A percentile compares a stretch with the other conserved stretches of the same genome.
Evolutionary conservation across 208 protist genomes (phyloP).

Genomic region (Acanthamoeba triangularis): DNA sequence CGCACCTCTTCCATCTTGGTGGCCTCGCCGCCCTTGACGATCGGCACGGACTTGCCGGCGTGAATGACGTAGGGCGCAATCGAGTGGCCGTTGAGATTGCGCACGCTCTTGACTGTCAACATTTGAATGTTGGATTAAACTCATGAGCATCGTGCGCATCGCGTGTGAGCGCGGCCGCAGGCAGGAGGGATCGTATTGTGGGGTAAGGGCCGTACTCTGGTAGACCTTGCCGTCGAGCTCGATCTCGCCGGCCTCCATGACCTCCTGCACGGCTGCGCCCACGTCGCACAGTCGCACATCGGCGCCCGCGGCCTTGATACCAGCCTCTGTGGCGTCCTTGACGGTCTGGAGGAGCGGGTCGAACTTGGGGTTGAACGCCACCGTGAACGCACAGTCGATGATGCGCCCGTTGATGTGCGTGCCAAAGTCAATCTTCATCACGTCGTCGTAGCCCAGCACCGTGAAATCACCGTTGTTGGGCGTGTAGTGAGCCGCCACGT

Average conservation of each 20-base stretch:
- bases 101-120: conserved; percentile 95
- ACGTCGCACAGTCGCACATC: conserved; percentile 97
- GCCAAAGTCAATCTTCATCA: conserved; percentile 99
- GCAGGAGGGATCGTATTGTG: background rate
- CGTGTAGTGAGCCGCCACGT: conserved; percentile 98
- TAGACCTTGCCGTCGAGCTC: conserved; percentile 96
- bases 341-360: conserved; percentile 97
- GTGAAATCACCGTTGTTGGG: conserved; percentile 98
- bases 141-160: background rate
- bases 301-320: conserved; percentile 97
- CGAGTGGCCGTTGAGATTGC: conserved; percentile 99
- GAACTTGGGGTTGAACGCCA: conserved; percentile 98
- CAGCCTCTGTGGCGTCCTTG: conserved; percentile 98
- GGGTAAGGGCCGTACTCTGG: conserved; percentile 24
- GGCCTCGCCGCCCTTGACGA: conserved; percentile 96
- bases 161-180: too few relatives aligned
- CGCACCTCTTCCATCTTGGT: conserved; percentile 94
- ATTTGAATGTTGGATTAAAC: too few relatives aligned
- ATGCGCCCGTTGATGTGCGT: conserved; percentile 98
- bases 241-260: conserved; percentile 98
- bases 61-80: conserved; percentile 99
- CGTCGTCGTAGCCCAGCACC: conserved; percentile 96
- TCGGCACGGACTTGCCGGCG: conserved; percentile 99
- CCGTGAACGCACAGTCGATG: conserved; percentile 98
- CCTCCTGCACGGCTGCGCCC: conserved; percentile 98